phyloP scores from a whole-genome alignment of 2,329 filamentous ascomycete species.

The Neophaeococcomyces aloes region DNA sequence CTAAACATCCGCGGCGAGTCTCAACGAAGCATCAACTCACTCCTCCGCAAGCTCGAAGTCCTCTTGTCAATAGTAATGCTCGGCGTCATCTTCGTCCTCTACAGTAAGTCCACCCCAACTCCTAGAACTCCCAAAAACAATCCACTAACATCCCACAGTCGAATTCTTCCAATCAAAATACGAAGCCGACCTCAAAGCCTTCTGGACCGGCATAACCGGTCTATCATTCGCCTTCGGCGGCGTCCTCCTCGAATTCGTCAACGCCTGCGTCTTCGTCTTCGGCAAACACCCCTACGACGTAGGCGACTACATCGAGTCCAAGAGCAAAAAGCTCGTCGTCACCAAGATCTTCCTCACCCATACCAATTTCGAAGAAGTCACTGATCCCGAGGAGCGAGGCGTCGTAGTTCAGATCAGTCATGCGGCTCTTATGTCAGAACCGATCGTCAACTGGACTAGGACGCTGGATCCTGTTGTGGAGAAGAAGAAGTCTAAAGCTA shows the following conservation, averaged over 20 bases:
- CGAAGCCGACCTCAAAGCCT: not conserved
- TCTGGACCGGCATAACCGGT: conserved; percentile 10
- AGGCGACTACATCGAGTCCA: conserved; percentile 27
- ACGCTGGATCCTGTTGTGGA: not conserved
- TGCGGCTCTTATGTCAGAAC: not conserved
- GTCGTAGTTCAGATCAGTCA: conserved; percentile 7
- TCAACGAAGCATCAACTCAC: not conserved
- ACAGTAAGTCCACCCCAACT: conserved; percentile 3
- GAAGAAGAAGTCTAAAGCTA: no score
- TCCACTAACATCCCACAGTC: not conserved
- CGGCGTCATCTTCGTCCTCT: conserved; percentile 6
- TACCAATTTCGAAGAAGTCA: conserved; percentile 27
- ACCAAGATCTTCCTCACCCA: conserved; percentile 28
- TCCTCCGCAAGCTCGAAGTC: conserved; percentile 6
- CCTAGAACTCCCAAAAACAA: no score
- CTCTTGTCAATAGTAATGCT: conserved; percentile 3
- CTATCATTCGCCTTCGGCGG: conserved; percentile 23
- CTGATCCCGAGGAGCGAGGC: not conserved
- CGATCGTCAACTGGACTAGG: conserved; percentile 6
- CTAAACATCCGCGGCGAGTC: conserved; percentile 3
- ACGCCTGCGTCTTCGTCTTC: conserved; percentile 23
- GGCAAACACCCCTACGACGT: conserved; percentile 26
- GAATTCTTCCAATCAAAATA: conserved; percentile 1
- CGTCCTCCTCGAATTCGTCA: conserved; percentile 22
- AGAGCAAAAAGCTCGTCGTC: conserved; percentile 21